Evolutionary conservation across 129 eudicot genomes (phyloP), one percentile per base, ranked within the genome.

Genomic region (Arctium minus): DNA sequence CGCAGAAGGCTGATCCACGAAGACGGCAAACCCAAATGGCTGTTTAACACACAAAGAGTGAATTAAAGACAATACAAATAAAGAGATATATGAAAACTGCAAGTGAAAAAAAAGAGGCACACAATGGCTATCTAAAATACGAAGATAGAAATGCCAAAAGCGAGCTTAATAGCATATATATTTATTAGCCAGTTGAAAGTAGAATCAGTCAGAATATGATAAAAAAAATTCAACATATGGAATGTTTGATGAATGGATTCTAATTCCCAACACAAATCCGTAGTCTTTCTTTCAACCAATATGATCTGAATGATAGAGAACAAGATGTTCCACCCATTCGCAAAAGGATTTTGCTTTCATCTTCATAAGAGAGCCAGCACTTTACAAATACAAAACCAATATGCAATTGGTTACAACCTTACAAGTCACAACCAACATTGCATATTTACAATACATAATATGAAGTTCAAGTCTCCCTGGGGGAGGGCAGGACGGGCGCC

Each of bases 1-100:
- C 33, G 99, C 97, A 73, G 97, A 93, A 65, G 81, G 95, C 81
- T 96, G 99, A 85, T 96, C 99, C 85, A 85, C 80, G 77, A 96
- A 96, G 50, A 91, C 90, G 12, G 97, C 99, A 86, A 96, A 96
- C 81, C 97, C 99, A 90, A 96, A 96, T 67, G 99, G 97, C 97
- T 96, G 92, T 76, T 83, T 67, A 81, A 79, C 67, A 72, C 53
- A 76, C 70, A 79, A 31, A 77, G 8, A 73, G 36, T 36, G 75
- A 8, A 44, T 85, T 78, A 85, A 68, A 72, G 69, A 31, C 80
- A 50, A 72, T 9, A 81, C n/a, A 73, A 36, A 13, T 33, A 74
- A 12, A 27, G 8, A 7, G 10, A 79, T 1, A 33, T 22, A 56
- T 36, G 56, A 42, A 79, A 46, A 37, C 18, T 27, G 53, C 78